phyloP scores from a whole-genome alignment of 2,329 filamentous ascomycete genomes.

The Pyricularia pennisetigena region DNA sequence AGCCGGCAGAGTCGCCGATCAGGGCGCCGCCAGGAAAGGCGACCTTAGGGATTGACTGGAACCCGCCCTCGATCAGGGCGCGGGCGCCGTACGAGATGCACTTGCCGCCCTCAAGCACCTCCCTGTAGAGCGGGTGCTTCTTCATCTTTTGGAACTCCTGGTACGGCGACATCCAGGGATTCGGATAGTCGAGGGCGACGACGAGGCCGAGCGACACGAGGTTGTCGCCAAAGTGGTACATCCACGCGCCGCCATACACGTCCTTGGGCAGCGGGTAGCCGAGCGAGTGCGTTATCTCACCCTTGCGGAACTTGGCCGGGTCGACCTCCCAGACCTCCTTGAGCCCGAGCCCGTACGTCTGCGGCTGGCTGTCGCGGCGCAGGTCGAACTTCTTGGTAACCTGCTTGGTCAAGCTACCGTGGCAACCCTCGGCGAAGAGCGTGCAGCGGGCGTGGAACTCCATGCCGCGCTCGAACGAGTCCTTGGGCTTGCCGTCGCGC shows the following conservation, averaged over 20 bases:
- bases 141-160: conserved; percentile 98
- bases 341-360: conserved; percentile 89
- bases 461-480: conserved; percentile 92
- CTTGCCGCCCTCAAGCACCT: conserved; percentile 87
- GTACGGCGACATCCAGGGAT: conserved; percentile 94
- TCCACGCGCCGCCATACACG: conserved; percentile 95
- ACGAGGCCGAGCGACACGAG: conserved; percentile 87
- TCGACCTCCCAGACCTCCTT: conserved; percentile 98
- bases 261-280: conserved; percentile 82
- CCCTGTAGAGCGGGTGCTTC: conserved; percentile 83
- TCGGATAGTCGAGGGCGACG: conserved; percentile 87
- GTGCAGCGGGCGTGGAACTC: conserved; percentile 92
- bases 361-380: conserved; percentile 77
- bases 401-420: conserved; percentile 91
- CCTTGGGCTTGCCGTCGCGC: conserved; percentile 74
- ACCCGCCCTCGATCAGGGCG: conserved; percentile 86
- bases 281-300: conserved; percentile 80
- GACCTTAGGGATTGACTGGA: conserved; percentile 95
- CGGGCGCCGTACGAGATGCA: conserved; percentile 95
- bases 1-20: conserved; percentile 92
- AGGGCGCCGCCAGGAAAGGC: conserved; percentile 92
- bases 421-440: conserved; percentile 81
- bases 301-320: conserved; percentile 83
- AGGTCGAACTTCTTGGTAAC: conserved; percentile 91
- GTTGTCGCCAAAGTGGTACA: conserved; percentile 99